Evolutionary conservation across 2,329 filamentous ascomycete genomes (phyloP), one percentile per base, ranked within the genome.

Genomic region (Zymoseptoria crescenta): DNA sequence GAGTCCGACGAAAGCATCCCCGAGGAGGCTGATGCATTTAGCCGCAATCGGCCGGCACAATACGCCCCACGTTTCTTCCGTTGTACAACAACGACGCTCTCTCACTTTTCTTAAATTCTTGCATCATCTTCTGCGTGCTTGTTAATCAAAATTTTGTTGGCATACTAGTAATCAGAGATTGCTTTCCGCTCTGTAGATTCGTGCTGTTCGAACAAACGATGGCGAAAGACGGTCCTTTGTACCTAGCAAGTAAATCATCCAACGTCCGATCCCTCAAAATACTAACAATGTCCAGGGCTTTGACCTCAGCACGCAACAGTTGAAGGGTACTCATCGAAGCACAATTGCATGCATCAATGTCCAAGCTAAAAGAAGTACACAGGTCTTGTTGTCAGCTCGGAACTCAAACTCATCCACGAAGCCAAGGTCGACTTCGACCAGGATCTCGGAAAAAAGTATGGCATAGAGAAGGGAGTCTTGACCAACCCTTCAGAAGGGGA

Each of bases 361-460:
- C 20, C 8, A 16, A 16, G 52, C 56, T 63, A 53, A 61, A 28
- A 24, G 3, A 13, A 30, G n/a, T 10, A 10, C 29, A 30, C 67
- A 93, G 89, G 86, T 66, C 87, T 97, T 65, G 87, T 94, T 55
- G 88, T 97, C 65, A 84, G 87, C 58, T 90, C 91, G 3, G 83
- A 91, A 67, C 85, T 97, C 64, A 87, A 88, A 68, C 87, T 94
- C 55, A 79, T 89, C 16, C 83, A 90, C 67, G 84, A 96, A 74
- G 90, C 91, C 70, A 96, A 95, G 73, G 92, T 96, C 73, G 92
- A 96, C 75, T 97, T 99, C 70, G 94, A 97, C 74, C 87, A 83
- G 65, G 92, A 97, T 69, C 91, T 96, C 35, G 66, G 62, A 41
- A 59, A 61, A 27, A 77, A 79, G 45, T 80, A 81, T 81, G 83